Conservation (phyloP, 352 stramenopile genomes). For the Phytopythium cucurbitacearum region DNA sequence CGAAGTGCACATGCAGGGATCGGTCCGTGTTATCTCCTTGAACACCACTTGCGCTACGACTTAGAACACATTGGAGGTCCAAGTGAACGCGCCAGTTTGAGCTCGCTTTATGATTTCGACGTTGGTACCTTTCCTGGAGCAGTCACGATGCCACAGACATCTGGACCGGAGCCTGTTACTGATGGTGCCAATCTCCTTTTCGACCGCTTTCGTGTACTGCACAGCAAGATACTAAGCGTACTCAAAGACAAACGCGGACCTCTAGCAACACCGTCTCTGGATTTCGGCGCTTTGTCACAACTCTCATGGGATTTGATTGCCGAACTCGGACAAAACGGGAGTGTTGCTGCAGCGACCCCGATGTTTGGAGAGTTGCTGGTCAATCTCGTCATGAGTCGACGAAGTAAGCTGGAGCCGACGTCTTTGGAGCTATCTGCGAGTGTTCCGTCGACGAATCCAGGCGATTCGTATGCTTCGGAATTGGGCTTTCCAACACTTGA, state of each 20-base stretch:
- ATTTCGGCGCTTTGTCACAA: slow-evolving; percentile 50
- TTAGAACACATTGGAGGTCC: slow-evolving; percentile 28
- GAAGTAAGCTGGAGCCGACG: slow-evolving; percentile 22
- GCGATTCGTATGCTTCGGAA: neutral
- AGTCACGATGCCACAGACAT: neutral
- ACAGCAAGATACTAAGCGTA: slow-evolving; percentile 34
- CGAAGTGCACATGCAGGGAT: slow-evolving; percentile 5
- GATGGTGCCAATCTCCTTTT: neutral
- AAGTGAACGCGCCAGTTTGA: slow-evolving; percentile 20
- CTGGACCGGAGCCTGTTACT: neutral
- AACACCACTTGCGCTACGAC: slow-evolving; percentile 27
- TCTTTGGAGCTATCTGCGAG: neutral
- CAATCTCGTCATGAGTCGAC: slow-evolving; percentile 24
- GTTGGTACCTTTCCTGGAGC: neutral
- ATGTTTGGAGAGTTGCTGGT: slow-evolving; percentile 35
- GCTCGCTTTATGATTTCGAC: slow-evolving; percentile 24
- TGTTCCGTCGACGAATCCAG: too few relatives aligned
- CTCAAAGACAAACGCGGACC: slow-evolving; percentile 21
- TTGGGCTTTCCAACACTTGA: slow-evolving; percentile 20
- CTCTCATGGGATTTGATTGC: slow-evolving; percentile 50
- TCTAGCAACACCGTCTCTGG: slow-evolving; percentile 17
- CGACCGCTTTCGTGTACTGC: slow-evolving; percentile 1
- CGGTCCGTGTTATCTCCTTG: slow-evolving; percentile 25
- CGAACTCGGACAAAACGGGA: slow-evolving; percentile 21
- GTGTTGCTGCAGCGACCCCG: slow-evolving; percentile 10